phyloP scores from a whole-genome alignment of 2,329 filamentous ascomycete species.

The Colletotrichum ledebouriae region DNA sequence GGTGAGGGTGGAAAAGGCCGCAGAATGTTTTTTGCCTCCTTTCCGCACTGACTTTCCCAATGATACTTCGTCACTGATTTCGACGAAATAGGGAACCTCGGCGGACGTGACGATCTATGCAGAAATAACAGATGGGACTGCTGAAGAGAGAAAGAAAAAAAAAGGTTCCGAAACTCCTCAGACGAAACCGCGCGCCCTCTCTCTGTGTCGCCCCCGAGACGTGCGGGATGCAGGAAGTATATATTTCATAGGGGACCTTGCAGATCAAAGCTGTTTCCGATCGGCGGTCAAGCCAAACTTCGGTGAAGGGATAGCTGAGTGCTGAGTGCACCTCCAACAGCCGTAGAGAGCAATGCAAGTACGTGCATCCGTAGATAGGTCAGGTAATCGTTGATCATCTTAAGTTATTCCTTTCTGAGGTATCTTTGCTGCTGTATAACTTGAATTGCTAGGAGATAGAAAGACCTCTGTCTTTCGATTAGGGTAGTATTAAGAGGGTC shows the following conservation, averaged over 20 bases:
- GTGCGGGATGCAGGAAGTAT: background rate
- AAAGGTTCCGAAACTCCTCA: background rate
- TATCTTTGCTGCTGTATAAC: too few species aligned
- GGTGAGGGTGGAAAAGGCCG: too few species aligned
- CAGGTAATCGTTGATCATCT: too few species aligned
- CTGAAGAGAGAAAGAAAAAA: background rate
- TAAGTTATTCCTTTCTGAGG: too few species aligned
- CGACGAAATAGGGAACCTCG: too few species aligned
- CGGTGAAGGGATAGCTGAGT: slow-evolving; percentile 12
- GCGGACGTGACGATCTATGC: too few species aligned
- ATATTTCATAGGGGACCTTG: background rate
- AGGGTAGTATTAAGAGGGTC: too few species aligned
- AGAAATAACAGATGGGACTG: background rate
- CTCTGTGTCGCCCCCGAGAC: background rate
- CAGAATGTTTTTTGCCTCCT: background rate
- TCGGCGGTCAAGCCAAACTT: slow-evolving; percentile 38
- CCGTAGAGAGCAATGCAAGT: background rate
- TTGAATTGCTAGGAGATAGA: too few species aligned
- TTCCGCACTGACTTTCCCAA: slow-evolving; percentile 3
- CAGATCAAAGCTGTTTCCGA: slow-evolving; percentile 12
- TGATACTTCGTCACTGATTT: too few species aligned
- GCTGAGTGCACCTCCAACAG: background rate
- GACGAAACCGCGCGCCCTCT: background rate
- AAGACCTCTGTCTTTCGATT: too few species aligned
- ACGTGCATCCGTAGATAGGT: background rate